Percentiles rank a stretch among this genome's conserved stretches.
These are phyloP conservation scores for Venturia pyrina DNA, from an alignment of 2,329 filamentous ascomycete species.

Conservation along the genomic window DNA sequence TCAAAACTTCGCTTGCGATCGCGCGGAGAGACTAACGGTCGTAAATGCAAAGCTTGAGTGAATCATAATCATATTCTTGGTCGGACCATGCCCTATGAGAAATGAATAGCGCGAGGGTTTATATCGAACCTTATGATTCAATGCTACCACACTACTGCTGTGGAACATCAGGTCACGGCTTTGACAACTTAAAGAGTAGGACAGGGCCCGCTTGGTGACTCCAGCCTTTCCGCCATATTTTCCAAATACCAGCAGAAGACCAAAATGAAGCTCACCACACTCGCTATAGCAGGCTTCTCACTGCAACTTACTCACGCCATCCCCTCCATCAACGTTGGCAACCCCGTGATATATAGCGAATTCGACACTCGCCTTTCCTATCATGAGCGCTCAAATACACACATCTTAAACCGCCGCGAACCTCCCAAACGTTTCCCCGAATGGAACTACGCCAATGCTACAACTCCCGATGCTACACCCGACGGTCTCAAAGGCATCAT, in stretches of 20 bases:
- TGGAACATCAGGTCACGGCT: background rate
- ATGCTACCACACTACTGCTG: too few species aligned
- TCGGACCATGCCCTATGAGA: background rate
- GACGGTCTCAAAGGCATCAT: background rate
- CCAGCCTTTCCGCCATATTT: background rate
- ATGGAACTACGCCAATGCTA: slow-evolving; percentile 4
- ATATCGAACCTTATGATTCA: background rate
- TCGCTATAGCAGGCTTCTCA: background rate
- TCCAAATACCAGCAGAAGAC: background rate
- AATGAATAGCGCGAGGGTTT: background rate
- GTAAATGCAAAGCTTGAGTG: background rate
- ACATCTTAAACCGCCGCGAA: background rate
- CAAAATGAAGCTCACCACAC: slow-evolving; percentile 1
- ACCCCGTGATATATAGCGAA: background rate
- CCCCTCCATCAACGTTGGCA: background rate
- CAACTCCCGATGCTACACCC: background rate
- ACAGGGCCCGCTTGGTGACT: background rate
- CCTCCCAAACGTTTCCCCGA: background rate
- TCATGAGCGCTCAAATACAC: background rate
- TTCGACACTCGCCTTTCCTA: background rate
- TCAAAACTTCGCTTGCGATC: background rate
- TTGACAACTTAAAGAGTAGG: background rate
- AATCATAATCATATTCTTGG: background rate
- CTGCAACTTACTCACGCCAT: background rate
- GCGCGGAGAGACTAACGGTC: background rate